Evolutionary conservation across 768 basidiomycete species (phyloP), one percentile per base, ranked within the genome.

Genomic region (Termitomyces sp.): DNA sequence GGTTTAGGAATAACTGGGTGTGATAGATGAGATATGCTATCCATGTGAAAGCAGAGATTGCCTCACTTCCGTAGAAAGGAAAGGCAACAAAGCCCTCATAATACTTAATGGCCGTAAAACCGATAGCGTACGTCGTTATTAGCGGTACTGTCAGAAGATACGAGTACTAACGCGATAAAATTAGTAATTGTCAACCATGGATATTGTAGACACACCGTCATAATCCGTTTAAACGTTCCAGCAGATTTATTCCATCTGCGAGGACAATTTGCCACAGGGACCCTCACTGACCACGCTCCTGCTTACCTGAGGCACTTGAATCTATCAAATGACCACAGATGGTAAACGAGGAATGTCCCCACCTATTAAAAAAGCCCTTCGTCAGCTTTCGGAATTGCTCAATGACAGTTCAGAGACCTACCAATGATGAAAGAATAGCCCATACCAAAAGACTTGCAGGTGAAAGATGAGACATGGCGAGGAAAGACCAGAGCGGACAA

Each of bases 141-240:
- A 87, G 67, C 1, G 91, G 91, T 63, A 92, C 68, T 45, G 79
- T 81, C 59, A 84, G 49, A 29, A 91, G 68, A 67, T 92, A 92
- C 2, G 88, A 83, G 70, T 92, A 92, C 89, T 92, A 63, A 6
- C 25, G 34, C 5, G 1, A 46, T 8, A 14, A 4, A 11, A 29
- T 54, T 7, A 57, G 34, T 31, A 11, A 32, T 46, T 25, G 37
- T 5, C n/a, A 25, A 32, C 4, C 15, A 31, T 5, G 12, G 56
- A 46, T 20, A 15, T 46, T 20, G 15, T 36, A 5, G 17, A 71
- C 84, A 59, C 62, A 92, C 91, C 42, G 46, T 63, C 61, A 62
- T 93, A 69, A 93, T 68, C 32, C 92, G 84, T 72, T 91, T 93
- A 76, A 93, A 93, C 3, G 88, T 82, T n/a, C 89, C 89, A 15